A percentile compares a stretch with the other conserved stretches of the same genome.
Evolutionary conservation across 1,139 yeast genomes (phyloP).

Genomic region (Hemisphaericaspora xylofermentans): DNA sequence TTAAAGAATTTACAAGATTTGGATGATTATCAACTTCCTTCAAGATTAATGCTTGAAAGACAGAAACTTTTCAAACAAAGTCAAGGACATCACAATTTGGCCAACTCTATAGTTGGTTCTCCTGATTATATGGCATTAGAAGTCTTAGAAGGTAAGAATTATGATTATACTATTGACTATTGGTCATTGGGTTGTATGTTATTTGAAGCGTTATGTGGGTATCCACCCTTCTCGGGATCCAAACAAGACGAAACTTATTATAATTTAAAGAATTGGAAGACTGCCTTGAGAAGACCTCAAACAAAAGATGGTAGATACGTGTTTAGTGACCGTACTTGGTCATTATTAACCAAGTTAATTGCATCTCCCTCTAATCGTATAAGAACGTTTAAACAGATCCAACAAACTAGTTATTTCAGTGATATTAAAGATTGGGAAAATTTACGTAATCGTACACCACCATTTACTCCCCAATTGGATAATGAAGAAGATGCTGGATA

Average conservation of each 20-base stretch:
- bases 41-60: slow-evolving; percentile 80
- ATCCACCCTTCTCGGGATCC: slow-evolving; percentile 95
- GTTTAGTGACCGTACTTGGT: slow-evolving; percentile 97
- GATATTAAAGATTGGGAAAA: slow-evolving; percentile 73
- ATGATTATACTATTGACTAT: slow-evolving; percentile 95
- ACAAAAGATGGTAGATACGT: slow-evolving; percentile 89
- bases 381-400: slow-evolving; percentile 77
- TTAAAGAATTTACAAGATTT: slow-evolving; percentile 74
- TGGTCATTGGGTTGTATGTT: slow-evolving; percentile 98
- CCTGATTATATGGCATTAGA: slow-evolving; percentile 99
- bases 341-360: slow-evolving; percentile 71
- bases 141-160: slow-evolving; percentile 89
- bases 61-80: slow-evolving; percentile 79
- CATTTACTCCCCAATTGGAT: slow-evolving; percentile 94
- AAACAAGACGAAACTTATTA: slow-evolving; percentile 93
- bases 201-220: slow-evolving; percentile 90
- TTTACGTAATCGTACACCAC: slow-evolving; percentile 74
- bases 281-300: slow-evolving; percentile 84
- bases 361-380: slow-evolving; percentile 77
- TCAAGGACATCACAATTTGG: slow-evolving; percentile 66
- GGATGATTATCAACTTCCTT: slow-evolving; percentile 66
- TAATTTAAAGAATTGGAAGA: slow-evolving; percentile 90
- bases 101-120: slow-evolving; percentile 94
- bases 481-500: slow-evolving; percentile 98
- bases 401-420: slow-evolving; percentile 73